These are phyloP conservation scores for Lentithecium fluviatile DNA, from an alignment of 495 filamentous ascomycete genomes.

Conservation along the genomic window DNA sequence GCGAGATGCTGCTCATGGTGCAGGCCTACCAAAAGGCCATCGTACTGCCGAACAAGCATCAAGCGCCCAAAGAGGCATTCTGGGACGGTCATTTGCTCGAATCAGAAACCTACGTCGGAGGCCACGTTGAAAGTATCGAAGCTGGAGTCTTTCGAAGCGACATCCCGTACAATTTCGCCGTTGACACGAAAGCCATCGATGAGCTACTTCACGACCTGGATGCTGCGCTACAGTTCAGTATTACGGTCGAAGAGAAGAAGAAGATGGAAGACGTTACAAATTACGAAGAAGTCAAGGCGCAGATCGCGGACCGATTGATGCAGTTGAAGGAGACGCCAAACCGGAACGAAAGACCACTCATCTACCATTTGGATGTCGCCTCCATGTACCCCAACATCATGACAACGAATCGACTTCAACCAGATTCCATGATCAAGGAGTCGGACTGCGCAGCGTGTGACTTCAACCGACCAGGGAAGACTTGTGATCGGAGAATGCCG, in stretches of 20 bases:
- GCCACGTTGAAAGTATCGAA: constrained; percentile 99
- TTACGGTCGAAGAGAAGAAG: constrained; percentile 93
- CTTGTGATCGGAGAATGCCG: constrained; percentile 89
- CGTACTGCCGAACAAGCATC: constrained; percentile 93
- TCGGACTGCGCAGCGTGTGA: constrained; percentile 96
- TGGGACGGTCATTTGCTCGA: constrained; percentile 96
- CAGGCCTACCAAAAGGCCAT: constrained; percentile 92
- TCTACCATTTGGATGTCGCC: constrained; percentile 97
- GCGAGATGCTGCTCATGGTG: constrained; percentile 99
- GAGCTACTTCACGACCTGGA: constrained; percentile 86
- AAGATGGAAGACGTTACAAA: constrained; percentile 85
- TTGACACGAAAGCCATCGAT: constrained; percentile 84
- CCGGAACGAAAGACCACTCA: constrained; percentile 78
- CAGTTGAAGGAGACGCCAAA: constrained; percentile 78
- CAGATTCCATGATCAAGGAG: constrained; percentile 96
- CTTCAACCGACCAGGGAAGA: constrained; percentile 97
- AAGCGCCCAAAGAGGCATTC: constrained; percentile 84
- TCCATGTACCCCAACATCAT: constrained; percentile 99
- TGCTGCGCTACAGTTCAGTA: constrained; percentile 85
- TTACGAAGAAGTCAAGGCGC: constrained; percentile 85
- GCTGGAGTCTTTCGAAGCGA: constrained; percentile 95
- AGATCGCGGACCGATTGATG: constrained; percentile 71
- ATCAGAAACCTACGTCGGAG: constrained; percentile 96
- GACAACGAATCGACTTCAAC: constrained; percentile 97
- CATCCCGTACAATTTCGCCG: constrained; percentile 86